Evolutionary conservation across 1,284 basidiomycete species (phyloP).

Genomic region (Pascua guehoae): DNA sequence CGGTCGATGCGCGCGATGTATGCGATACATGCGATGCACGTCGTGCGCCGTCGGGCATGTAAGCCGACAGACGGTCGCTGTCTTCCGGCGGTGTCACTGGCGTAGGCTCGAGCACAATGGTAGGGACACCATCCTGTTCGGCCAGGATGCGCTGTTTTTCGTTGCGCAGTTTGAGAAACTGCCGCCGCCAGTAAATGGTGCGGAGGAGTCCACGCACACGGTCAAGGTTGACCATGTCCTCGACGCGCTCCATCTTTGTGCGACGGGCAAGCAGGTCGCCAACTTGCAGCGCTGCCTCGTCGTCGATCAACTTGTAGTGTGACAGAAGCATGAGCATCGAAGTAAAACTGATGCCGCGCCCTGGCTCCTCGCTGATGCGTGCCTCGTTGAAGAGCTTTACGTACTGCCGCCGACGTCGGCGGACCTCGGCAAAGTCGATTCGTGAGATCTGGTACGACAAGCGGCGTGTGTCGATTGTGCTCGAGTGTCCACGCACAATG

Average conservation of each 20-base stretch:
- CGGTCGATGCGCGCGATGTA: neutral
- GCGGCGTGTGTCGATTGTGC: too few species aligned
- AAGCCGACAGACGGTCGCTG: slow-evolving; percentile 10
- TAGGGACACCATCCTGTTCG: slow-evolving; percentile 41
- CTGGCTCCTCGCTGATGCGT: slow-evolving; percentile 64
- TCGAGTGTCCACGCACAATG: slow-evolving; percentile 4
- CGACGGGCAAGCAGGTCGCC: slow-evolving; percentile 74
- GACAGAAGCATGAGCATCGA: slow-evolving; percentile 84
- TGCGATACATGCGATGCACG: neutral
- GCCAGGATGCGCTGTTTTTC: slow-evolving; percentile 29
- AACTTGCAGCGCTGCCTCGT: slow-evolving; percentile 75
- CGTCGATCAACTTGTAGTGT: slow-evolving; percentile 88
- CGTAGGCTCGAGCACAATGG: slow-evolving; percentile 45
- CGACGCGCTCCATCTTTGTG: slow-evolving; percentile 72
- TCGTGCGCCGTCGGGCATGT: slow-evolving; percentile 15
- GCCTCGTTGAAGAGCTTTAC: slow-evolving; percentile 81
- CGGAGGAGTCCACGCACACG: slow-evolving; percentile 72
- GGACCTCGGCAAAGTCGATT: slow-evolving; percentile 64
- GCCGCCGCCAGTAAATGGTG: slow-evolving; percentile 68
- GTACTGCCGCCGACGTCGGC: slow-evolving; percentile 65
- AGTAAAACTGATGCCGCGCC: slow-evolving; percentile 83
- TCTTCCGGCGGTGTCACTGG: slow-evolving; percentile 29
- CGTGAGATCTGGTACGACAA: slow-evolving; percentile 53
- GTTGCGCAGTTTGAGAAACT: slow-evolving; percentile 54
- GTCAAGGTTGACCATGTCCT: slow-evolving; percentile 77